Evolutionary conservation across 805 yeast species (phyloP).

Genomic region (Scheffersomyces coipomensis): DNA sequence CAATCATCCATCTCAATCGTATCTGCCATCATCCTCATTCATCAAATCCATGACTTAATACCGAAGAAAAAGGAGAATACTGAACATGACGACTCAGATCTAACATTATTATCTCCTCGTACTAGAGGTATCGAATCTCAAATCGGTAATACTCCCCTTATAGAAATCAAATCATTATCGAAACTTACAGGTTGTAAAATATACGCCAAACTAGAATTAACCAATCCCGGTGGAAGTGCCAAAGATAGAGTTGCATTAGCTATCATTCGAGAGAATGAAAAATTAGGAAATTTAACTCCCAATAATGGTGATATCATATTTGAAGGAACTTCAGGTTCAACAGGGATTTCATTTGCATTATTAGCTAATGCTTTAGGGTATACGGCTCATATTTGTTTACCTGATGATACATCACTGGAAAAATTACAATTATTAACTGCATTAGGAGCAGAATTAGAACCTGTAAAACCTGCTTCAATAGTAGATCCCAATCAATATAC

Average conservation of each 20-base stretch:
- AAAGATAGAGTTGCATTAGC: slow-evolving; percentile 92
- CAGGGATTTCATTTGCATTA: slow-evolving; percentile 92
- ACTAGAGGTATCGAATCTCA: slow-evolving; percentile 67
- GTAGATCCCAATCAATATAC: slow-evolving; percentile 94
- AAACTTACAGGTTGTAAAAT: slow-evolving; percentile 74
- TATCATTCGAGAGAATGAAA: slow-evolving; percentile 70
- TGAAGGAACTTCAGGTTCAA: slow-evolving; percentile 97
- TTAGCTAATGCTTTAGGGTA: slow-evolving; percentile 89
- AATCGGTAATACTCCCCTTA: slow-evolving; percentile 89
- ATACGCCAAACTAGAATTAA: slow-evolving; percentile 81
- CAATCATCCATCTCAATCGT: slow-evolving; percentile 10
- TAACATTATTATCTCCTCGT: slow-evolving; percentile 23
- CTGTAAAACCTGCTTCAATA: slow-evolving; percentile 91
- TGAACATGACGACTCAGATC: background rate
- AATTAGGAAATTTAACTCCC: slow-evolving; percentile 54
- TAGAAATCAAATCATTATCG: slow-evolving; percentile 70
- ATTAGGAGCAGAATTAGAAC: slow-evolving; percentile 79
- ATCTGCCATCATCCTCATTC: slow-evolving; percentile 5
- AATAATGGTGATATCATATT: slow-evolving; percentile 69
- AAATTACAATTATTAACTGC: slow-evolving; percentile 69
- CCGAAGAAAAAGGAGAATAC: slow-evolving; percentile 1
- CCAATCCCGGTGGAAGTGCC: slow-evolving; percentile 94
- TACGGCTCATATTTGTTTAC: slow-evolving; percentile 87
- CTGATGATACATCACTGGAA: slow-evolving; percentile 89
- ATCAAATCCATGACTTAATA: slow-evolving; percentile 3